Conservation (phyloP, 164 flowering plant species). For the Litsea cubeba region DNA sequence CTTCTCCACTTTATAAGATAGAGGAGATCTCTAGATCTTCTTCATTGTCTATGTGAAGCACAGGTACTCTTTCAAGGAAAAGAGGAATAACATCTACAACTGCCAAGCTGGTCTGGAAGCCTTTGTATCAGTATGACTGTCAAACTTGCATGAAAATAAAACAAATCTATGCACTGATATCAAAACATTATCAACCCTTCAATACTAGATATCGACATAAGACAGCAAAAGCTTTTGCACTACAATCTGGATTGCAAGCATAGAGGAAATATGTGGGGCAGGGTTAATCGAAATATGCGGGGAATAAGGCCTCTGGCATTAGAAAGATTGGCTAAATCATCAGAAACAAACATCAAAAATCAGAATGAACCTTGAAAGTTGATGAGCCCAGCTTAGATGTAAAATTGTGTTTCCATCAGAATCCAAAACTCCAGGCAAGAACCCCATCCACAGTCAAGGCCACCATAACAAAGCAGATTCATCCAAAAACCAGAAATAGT, state of each 20-base stretch:
- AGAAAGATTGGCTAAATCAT: too few relatives aligned
- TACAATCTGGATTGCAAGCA: neutral
- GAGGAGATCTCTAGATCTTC: conserved; percentile 44
- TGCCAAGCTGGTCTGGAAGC: conserved; percentile 50
- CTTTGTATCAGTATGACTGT: neutral
- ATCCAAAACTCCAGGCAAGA: too few relatives aligned
- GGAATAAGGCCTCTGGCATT: too few relatives aligned
- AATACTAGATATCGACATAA: neutral
- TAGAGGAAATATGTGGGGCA: neutral
- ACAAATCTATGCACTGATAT: neutral
- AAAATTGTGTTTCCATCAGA: too few relatives aligned
- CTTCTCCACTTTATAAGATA: conserved; percentile 18
- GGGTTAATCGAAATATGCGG: too few relatives aligned
- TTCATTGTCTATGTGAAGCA: conserved; percentile 43
- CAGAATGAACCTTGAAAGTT: too few relatives aligned
- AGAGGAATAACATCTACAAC: conserved; percentile 77
- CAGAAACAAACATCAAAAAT: too few relatives aligned
- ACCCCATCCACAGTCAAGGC: too few relatives aligned
- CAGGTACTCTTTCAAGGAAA: conserved; percentile 43
- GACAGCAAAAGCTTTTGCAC: neutral
- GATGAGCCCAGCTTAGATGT: too few relatives aligned
- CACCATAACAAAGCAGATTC: too few relatives aligned
- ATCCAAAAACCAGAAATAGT: too few relatives aligned
- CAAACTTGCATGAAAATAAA: neutral
- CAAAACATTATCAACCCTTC: neutral